These are phyloP conservation scores for Magnolia kwangsiensis DNA, from an alignment of 164 flowering plant genomes.

Conservation along the genomic window DNA sequence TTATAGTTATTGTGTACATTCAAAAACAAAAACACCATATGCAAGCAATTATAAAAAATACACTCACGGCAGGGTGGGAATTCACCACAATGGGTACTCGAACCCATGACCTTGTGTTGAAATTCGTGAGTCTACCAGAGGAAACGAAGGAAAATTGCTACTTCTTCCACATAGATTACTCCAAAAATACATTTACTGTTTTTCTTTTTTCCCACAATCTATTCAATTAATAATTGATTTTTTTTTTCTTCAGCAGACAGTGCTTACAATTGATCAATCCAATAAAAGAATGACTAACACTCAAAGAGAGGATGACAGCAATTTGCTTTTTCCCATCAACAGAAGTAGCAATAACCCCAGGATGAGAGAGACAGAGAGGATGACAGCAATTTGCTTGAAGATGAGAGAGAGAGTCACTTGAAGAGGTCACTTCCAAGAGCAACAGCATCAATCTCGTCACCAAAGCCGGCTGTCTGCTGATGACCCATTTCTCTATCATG, in stretches of 20 bases:
- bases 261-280: conserved; percentile 11
- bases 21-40: no score
- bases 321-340: no score
- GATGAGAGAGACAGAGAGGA: conserved; percentile 7
- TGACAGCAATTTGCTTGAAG: background rate
- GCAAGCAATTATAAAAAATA: no score
- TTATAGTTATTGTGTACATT: no score
- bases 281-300: background rate
- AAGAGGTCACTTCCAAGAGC: conserved; percentile 55
- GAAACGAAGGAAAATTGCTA: no score
- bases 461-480: conserved; percentile 11
- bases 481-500: conserved; percentile 25
- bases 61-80: no score
- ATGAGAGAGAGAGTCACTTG: conserved; percentile 19
- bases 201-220: background rate
- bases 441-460: conserved; percentile 31
- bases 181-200: background rate
- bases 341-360: background rate
- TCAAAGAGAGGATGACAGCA: conserved; percentile 6
- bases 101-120: no score
- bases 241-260: background rate
- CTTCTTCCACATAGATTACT: no score
- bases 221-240: conserved; percentile 2
- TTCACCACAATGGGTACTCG: no score
- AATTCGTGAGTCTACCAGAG: no score